These are phyloP conservation scores for Volvox carteri DNA, from an alignment of 163 green algal genomes.

Conservation along the genomic window DNA sequence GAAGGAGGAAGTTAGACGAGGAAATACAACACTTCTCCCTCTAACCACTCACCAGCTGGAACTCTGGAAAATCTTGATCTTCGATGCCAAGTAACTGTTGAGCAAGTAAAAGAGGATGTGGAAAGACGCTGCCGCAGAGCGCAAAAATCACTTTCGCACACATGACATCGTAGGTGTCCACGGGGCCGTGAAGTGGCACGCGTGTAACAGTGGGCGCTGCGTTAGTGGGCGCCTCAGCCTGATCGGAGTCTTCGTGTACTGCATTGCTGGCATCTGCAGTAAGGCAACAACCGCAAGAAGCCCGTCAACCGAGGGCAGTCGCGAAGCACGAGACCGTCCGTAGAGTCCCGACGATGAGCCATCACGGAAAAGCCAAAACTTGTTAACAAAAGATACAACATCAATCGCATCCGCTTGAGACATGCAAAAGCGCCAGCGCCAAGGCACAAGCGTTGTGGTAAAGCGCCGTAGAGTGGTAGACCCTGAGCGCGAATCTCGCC, in stretches of 20 bases:
- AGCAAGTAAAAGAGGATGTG: slow-evolving; percentile 37
- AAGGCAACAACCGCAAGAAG: background rate
- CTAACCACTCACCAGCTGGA: slow-evolving; percentile 17
- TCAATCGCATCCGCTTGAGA: background rate
- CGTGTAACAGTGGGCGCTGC: slow-evolving; percentile 6
- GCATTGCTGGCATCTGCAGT: background rate
- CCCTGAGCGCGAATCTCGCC: background rate
- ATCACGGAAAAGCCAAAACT: background rate
- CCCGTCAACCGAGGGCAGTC: background rate
- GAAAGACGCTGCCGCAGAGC: slow-evolving; percentile 47
- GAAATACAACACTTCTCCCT: slow-evolving; percentile 10
- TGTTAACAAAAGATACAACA: background rate
- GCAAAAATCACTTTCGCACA: slow-evolving; percentile 49
- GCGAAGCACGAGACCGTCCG: slow-evolving; percentile 14
- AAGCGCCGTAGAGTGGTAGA: background rate
- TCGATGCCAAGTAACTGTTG: slow-evolving; percentile 49
- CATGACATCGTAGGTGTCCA: slow-evolving; percentile 44
- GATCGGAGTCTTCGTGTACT: slow-evolving; percentile 32
- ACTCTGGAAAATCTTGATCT: slow-evolving; percentile 53
- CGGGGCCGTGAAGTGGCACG: slow-evolving; percentile 35
- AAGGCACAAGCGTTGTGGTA: background rate
- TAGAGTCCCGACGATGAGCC: background rate
- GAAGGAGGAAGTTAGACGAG: too few species aligned
- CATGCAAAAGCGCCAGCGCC: background rate
- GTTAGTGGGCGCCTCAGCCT: background rate